phyloP scores from a whole-genome alignment of 371 early-diverging fungal genomes.

The Mortierella sp. region DNA sequence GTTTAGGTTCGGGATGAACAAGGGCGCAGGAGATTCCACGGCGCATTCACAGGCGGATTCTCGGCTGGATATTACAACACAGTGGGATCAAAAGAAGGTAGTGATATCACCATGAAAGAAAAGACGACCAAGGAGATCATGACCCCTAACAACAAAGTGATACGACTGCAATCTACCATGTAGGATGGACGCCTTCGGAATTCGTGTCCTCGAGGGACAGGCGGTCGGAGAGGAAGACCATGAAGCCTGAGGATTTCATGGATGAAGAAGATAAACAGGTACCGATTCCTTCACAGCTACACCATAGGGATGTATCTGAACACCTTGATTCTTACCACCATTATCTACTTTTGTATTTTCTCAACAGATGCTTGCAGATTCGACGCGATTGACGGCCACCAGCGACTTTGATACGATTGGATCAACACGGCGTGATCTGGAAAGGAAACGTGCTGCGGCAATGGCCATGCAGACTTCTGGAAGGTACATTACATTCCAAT shows the following conservation, averaged over 20 bases:
- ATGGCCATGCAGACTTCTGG: slow-evolving; percentile 56
- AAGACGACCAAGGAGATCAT: not conserved
- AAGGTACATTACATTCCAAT: slow-evolving; percentile 13
- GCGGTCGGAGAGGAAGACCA: slow-evolving; percentile 57
- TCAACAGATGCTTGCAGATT: slow-evolving; percentile 61
- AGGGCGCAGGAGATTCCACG: slow-evolving; percentile 90
- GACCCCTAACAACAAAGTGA: not conserved
- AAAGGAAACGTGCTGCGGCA: slow-evolving; percentile 58
- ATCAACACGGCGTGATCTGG: slow-evolving; percentile 71
- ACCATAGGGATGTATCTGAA: too few relatives aligned
- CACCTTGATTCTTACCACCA: not conserved
- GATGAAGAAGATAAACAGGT: slow-evolving; percentile 90
- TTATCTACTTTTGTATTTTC: not conserved
- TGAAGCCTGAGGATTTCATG: slow-evolving; percentile 88
- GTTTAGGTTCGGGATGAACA: slow-evolving; percentile 82
- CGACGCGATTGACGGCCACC: slow-evolving; percentile 66
- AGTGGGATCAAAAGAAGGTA: slow-evolving; percentile 96
- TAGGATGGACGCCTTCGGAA: slow-evolving; percentile 83
- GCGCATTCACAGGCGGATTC: slow-evolving; percentile 95
- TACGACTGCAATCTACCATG: not conserved
- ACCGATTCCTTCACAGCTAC: slow-evolving; percentile 4
- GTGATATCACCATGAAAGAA: not conserved
- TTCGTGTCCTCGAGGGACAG: slow-evolving; percentile 73
- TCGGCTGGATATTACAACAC: slow-evolving; percentile 95
- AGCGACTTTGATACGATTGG: slow-evolving; percentile 78